A percentile compares a stretch with the other conserved stretches of the same genome.
phyloP scores from a whole-genome alignment of 148 eudicot genomes.

The Selenicereus undatus region DNA sequence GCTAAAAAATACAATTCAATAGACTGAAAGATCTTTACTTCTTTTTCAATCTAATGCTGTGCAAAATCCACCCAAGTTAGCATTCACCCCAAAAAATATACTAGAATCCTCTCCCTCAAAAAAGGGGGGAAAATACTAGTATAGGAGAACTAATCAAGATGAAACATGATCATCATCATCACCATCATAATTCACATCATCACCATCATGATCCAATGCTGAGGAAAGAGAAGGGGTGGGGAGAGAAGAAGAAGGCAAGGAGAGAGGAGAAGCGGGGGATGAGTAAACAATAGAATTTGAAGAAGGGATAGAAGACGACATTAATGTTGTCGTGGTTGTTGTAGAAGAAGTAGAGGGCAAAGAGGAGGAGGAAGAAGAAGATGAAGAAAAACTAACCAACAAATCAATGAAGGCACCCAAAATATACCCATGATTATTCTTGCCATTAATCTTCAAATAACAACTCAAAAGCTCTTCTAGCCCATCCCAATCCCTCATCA shows the following conservation, averaged over 20 bases:
- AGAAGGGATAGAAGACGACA: conserved; percentile 34
- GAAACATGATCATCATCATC: not conserved
- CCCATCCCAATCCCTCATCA: conserved; percentile 48
- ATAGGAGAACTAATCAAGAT: not conserved
- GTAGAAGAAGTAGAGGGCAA: not conserved
- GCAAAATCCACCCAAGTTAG: not conserved
- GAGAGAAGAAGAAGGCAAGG: conserved; percentile 36
- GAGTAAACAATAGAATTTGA: not conserved
- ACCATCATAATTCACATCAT: conserved; percentile 24
- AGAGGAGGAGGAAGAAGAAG: conserved; percentile 9
- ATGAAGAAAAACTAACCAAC: conserved; percentile 35
- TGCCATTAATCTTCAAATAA: conserved; percentile 56
- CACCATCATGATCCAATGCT: conserved; percentile 38
- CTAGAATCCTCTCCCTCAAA: not conserved
- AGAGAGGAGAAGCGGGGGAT: conserved; percentile 37
- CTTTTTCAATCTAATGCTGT: not conserved
- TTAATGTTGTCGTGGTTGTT: not conserved
- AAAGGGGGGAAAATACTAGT: not conserved
- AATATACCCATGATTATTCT: conserved; percentile 64
- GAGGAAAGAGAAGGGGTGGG: conserved; percentile 52
- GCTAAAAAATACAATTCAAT: not conserved
- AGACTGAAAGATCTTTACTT: not conserved
- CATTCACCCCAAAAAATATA: not conserved
- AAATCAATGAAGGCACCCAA: conserved; percentile 77
- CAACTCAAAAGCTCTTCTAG: conserved; percentile 70